These are phyloP conservation scores for Ustilago shanxiensis DNA, from an alignment of 1,284 basidiomycete species.

Conservation along the genomic window DNA sequence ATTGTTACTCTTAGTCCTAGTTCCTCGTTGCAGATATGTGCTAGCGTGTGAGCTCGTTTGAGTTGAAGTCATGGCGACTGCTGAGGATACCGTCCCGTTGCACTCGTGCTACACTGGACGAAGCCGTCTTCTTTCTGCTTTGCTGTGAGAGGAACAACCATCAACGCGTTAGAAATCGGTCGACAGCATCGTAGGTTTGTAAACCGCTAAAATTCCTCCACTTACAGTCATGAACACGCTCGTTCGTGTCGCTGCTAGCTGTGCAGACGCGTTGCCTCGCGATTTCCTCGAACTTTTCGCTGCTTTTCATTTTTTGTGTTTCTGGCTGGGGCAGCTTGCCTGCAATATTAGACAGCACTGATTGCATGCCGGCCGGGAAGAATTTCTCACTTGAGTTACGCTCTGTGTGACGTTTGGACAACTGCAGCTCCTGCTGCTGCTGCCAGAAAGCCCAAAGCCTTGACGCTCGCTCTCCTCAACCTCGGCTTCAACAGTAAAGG, in stretches of 20 bases:
- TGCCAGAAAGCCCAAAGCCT: neutral
- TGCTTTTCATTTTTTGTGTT: too few relatives aligned
- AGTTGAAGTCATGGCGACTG: neutral
- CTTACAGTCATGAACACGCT: too few relatives aligned
- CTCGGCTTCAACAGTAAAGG: neutral
- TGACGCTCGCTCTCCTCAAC: neutral
- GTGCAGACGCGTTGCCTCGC: neutral
- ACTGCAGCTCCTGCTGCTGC: neutral
- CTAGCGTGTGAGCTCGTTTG: neutral
- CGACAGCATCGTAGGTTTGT: too few relatives aligned
- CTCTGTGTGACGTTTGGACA: constrained; percentile 15
- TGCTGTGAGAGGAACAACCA: too few relatives aligned
- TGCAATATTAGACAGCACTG: neutral
- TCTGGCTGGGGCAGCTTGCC: neutral
- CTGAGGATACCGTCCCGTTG: neutral
- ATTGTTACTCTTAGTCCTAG: neutral
- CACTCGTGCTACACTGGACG: constrained; percentile 10
- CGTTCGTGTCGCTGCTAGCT: too few relatives aligned
- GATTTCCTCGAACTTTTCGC: neutral
- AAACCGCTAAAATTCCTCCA: too few relatives aligned
- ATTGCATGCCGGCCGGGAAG: constrained; percentile 28
- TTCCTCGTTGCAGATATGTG: neutral
- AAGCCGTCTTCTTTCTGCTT: too few relatives aligned
- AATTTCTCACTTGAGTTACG: constrained; percentile 12
- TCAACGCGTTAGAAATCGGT: neutral